Percentiles rank a stretch among this genome's conserved stretches.
Conservation (phyloP, 768 basidiomycete species). For the Tricholoma sp. region DNA sequence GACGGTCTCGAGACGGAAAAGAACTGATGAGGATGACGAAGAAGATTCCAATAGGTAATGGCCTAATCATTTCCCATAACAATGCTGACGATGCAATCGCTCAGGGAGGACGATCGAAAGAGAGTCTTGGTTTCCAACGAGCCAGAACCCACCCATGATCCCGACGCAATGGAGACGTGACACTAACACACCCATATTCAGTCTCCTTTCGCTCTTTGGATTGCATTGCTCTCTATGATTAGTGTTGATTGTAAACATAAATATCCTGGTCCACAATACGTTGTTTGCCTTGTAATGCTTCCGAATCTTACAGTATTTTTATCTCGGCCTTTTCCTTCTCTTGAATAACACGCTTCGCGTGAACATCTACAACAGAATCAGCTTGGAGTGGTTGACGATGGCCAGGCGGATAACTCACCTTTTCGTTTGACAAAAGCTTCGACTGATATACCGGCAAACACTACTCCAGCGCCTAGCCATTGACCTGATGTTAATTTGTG, state of each 20-base stretch:
- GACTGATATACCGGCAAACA: constrained; percentile 93
- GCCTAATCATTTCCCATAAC: not conserved
- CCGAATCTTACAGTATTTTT: constrained; percentile 56
- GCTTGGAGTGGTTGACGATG: constrained; percentile 8
- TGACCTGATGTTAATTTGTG: constrained; percentile 81
- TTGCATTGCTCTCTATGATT: not conserved
- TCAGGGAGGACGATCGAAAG: constrained; percentile 44
- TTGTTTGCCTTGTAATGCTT: not conserved
- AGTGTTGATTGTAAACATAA: not conserved
- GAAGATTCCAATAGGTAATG: constrained; percentile 33
- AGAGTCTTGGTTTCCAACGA: constrained; percentile 36
- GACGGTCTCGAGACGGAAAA: constrained; percentile 54
- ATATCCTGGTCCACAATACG: not conserved
- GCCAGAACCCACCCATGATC: constrained; percentile 28
- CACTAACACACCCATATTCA: constrained; percentile 4
- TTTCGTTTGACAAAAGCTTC: constrained; percentile 89
- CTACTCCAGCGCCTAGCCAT: constrained; percentile 88
- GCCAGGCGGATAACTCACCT: constrained; percentile 41
- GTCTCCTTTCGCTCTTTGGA: not conserved
- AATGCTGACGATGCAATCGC: constrained; percentile 3
- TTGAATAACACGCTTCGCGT: constrained; percentile 71
- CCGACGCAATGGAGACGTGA: constrained; percentile 48
- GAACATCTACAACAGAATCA: constrained; percentile 51
- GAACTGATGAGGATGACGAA: constrained; percentile 72
- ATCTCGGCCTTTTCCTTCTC: constrained; percentile 83